These are phyloP conservation scores for Myrmaecium sp. DNA, from an alignment of 2,329 filamentous ascomycete species.

Conservation along the genomic window DNA sequence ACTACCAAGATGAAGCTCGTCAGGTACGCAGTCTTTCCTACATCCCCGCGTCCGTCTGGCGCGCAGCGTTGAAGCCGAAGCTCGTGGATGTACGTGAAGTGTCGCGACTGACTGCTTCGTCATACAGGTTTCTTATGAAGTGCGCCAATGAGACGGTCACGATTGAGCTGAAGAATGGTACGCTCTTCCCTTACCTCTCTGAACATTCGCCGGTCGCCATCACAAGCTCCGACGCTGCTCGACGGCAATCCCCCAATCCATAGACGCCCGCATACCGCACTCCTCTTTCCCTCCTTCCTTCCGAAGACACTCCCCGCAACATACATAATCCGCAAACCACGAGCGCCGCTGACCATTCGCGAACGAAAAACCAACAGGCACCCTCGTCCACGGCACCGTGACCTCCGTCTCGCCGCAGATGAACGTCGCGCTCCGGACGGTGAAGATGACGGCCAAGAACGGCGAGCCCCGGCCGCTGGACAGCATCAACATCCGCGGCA, in stretches of 20 bases:
- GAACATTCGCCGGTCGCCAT: too few relatives aligned
- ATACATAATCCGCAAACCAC: neutral
- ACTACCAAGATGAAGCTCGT: slow-evolving; percentile 78
- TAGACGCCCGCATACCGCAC: too few relatives aligned
- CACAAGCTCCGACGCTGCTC: too few relatives aligned
- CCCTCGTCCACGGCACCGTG: slow-evolving; percentile 92
- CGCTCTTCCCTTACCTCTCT: too few relatives aligned
- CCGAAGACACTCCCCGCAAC: too few relatives aligned
- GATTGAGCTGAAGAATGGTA: slow-evolving; percentile 96
- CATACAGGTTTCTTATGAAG: slow-evolving; percentile 87
- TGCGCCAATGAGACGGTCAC: slow-evolving; percentile 97
- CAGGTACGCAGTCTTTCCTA: slow-evolving; percentile 44
- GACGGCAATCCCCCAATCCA: too few relatives aligned
- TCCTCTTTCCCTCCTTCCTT: too few relatives aligned
- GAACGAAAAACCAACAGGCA: slow-evolving; percentile 40
- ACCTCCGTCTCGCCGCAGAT: slow-evolving; percentile 94
- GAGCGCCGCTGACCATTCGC: neutral
- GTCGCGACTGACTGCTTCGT: slow-evolving; percentile 9
- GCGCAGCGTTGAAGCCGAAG: slow-evolving; percentile 17
- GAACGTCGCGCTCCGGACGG: slow-evolving; percentile 90
- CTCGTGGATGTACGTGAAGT: slow-evolving; percentile 1
- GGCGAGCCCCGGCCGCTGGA: slow-evolving; percentile 80
- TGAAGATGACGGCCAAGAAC: slow-evolving; percentile 87
- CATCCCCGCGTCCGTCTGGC: slow-evolving; percentile 22
- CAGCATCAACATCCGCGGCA: slow-evolving; percentile 91